Conservation (phyloP, 2,329 filamentous ascomycete genomes). For the Stachybotrys chlorohalonatus region DNA sequence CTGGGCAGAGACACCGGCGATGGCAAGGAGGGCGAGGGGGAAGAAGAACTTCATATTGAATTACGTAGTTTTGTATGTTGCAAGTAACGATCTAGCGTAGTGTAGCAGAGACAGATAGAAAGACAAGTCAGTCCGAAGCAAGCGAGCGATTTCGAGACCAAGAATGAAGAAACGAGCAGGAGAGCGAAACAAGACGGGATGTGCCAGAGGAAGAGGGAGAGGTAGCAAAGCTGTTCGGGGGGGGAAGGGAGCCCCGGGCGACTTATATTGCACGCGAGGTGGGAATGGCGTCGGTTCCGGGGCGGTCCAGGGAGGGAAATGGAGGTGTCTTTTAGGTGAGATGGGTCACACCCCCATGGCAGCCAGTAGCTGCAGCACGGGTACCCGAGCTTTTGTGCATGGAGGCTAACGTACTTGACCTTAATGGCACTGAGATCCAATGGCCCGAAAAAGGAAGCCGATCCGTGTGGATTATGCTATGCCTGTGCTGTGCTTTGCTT, state of each 20-base stretch:
- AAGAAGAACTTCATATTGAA: constrained; percentile 37
- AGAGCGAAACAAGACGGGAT: background rate
- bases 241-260: constrained; percentile 3
- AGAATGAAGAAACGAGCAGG: background rate
- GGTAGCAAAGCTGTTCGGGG: background rate
- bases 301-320: background rate
- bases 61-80: too few species aligned
- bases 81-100: background rate
- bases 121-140: background rate
- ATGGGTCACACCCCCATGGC: background rate
- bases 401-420: too few species aligned
- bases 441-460: too few species aligned
- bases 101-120: constrained; percentile 1
- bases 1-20: constrained; percentile 23
- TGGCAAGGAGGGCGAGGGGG: constrained; percentile 28
- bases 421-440: too few species aligned
- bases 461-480: too few species aligned
- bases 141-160: background rate
- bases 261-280: background rate
- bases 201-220: background rate
- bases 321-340: background rate
- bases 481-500: too few species aligned
- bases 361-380: background rate
- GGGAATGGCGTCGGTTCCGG: background rate
- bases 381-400: background rate